These are phyloP conservation scores for Rachicladosporium sp. DNA, from an alignment of 2,329 filamentous ascomycete species.

Conservation along the genomic window DNA sequence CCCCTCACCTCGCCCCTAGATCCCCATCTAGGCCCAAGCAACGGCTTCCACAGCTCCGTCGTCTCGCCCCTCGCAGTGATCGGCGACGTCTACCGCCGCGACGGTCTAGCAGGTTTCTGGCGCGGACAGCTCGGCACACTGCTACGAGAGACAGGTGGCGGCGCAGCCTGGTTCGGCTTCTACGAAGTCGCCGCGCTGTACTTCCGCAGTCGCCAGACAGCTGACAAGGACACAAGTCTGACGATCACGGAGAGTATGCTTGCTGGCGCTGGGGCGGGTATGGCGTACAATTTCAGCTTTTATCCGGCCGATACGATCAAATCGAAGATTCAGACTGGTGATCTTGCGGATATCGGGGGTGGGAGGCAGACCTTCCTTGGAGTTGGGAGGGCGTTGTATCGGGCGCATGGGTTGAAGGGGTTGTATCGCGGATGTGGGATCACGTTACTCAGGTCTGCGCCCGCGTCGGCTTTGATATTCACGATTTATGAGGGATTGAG, in stretches of 20 bases:
- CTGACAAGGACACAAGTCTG: constrained; percentile 39
- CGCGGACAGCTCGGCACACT: constrained; percentile 86
- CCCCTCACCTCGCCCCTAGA: constrained; percentile 33
- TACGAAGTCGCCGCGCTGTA: constrained; percentile 69
- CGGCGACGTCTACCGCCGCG: constrained; percentile 63
- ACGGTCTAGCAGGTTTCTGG: constrained; percentile 84
- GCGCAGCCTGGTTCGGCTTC: constrained; percentile 86
- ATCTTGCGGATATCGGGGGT: constrained; percentile 39
- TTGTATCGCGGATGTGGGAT: constrained; percentile 93
- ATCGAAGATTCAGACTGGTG: constrained; percentile 86
- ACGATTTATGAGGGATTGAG: constrained; percentile 86
- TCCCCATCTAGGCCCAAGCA: constrained; percentile 7
- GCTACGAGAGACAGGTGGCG: constrained; percentile 85
- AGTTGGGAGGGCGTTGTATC: constrained; percentile 66
- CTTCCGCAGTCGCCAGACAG: constrained; percentile 38
- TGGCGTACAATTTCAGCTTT: constrained; percentile 94
- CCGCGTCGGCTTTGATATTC: constrained; percentile 97
- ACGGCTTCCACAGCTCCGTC: constrained; percentile 5
- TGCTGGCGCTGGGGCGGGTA: constrained; percentile 76
- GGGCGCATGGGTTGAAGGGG: constrained; percentile 65
- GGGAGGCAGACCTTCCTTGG: constrained; percentile 54
- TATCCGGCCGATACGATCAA: constrained; percentile 97
- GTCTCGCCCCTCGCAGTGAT: constrained; percentile 55
- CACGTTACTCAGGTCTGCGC: constrained; percentile 74
- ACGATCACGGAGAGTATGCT: constrained; percentile 78